Conservation (phyloP, 108 stramenopile species). For the Skeletonema marinoi region DNA sequence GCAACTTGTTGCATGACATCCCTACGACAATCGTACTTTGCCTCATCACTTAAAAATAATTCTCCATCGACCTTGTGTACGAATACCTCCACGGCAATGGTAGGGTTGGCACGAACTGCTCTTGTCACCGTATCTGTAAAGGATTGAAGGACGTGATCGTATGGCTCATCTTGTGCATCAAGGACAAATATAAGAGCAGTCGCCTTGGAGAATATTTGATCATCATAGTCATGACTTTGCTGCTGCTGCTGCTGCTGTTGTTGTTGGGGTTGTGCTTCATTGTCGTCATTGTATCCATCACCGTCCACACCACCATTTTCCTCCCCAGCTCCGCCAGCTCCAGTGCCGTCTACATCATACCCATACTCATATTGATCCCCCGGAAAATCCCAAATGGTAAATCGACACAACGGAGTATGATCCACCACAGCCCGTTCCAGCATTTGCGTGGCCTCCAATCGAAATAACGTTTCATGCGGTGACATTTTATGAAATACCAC, state of each 20-base stretch:
- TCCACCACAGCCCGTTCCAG: constrained; percentile 86
- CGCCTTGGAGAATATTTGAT: constrained; percentile 49
- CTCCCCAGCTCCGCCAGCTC: constrained; percentile 1
- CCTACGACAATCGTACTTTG: constrained; percentile 95
- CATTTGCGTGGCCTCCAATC: constrained; percentile 83
- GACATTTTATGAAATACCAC: constrained; percentile 99
- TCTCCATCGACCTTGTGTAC: constrained; percentile 99
- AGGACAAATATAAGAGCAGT: constrained; percentile 86
- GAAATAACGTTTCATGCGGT: constrained; percentile 99
- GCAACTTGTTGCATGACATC: constrained; percentile 91
- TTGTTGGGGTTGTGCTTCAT: constrained; percentile 17
- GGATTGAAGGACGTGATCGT: constrained; percentile 83
- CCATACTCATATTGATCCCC: constrained; percentile 86
- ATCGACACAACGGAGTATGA: constrained; percentile 93
- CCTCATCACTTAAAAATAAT: constrained; percentile 94
- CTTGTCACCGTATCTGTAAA: constrained; percentile 89
- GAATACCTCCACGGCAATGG: constrained; percentile 94
- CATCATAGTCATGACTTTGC: constrained; percentile 7
- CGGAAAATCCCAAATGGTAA: constrained; percentile 98
- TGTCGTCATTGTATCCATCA: constrained; percentile 7
- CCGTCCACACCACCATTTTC: constrained; percentile 5
- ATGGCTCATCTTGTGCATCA: constrained; percentile 92
- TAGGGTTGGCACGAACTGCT: constrained; percentile 88
- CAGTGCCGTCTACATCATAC: constrained; percentile 20
- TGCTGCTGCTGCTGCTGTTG: constrained; percentile 9